Base-by-base conservation (phyloP, 805 yeast genomes). In the Phaffomyces thermotolerans region DNA sequence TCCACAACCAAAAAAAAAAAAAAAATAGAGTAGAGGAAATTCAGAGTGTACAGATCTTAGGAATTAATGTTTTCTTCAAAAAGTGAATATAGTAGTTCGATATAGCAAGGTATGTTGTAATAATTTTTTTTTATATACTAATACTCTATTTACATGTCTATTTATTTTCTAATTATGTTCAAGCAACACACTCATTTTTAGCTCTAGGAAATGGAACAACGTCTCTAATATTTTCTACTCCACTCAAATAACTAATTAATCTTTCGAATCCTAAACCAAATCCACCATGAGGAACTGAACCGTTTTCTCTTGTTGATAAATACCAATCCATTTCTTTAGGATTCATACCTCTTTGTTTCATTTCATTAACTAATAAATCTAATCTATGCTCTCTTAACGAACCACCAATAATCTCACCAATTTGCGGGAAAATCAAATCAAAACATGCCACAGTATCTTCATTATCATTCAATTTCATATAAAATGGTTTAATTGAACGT, bases 251-350 rank as follows among this genome's bases (percentile, higher is more conserved):
- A 43, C 84, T 78, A 14, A 93, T 61, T 27, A 93, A 64, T 47
- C 99, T 69, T 61, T 93, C 99, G 52, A 90, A 78, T 0, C 99
- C 99, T 70, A 93, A 68, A 0, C 99, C 99, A 64, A 84, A 93
- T 0, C 99, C 99, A 39, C 99, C 99, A 59, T 91, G 98, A 0
- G 97, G 96, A 20, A 81, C 81, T 3, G 84, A 68, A 0, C 97
- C 98, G 52, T 84, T 80, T 48, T 68, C 68, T 47, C 99, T 71
- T 8, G 84, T 68, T 1, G 81, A 75, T 24, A 82, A 52, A 58
- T 90, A 93, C 99, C 99, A 93, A 27, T 75, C 70, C 61, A 93
- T 61, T 2, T 70, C 73, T 3, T 60, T 56, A 0, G 57, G 38
- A 42, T 76, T 73, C 90, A 89, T 84, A 2, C 66, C 67, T 43